Base-by-base conservation (phyloP, 2,329 filamentous ascomycete species). In the Fusarium anthophilum region DNA sequence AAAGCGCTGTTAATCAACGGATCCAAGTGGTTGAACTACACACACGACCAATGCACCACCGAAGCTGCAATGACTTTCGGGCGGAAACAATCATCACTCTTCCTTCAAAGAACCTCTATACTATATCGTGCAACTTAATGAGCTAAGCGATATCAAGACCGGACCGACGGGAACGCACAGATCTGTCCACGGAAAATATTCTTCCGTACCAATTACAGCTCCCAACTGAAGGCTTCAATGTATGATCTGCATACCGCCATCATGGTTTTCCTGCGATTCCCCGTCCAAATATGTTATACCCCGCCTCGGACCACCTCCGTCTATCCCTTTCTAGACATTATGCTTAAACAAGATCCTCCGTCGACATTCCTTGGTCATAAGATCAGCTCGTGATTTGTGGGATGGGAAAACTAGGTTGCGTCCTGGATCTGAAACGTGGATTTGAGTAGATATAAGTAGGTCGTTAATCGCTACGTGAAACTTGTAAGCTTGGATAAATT, bases 291-390 rank as follows among this genome's bases (percentile, higher is more conserved):
- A 8, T 60, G 43, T 8, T 30, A 44, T 50, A 69, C 64, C 65
- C 66, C 66, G 43, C 66, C 38, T 28, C 66, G 66, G 66, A 69
- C 20, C 32, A 24, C 0, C 48, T 69, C 66, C 65, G 66, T 41
- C 8, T 45, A 26, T 28, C 66, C 60, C 12, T 14, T 63, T 69
- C 28, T 2, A 51, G 66, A 54, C n/a, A 15, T 22, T 45, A 35
- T 39, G 30, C 53, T 57, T 35, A n/a, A 30, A 43, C 30, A 43
- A 13, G 17, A n/a, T 45, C 43, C 18, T 59, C 45, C 39, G 61
- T 28, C 11, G 18, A 12, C 10, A 28, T 45, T 30, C 15, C 22
- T 26, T 28, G 20, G 30, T 51, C 20, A 51, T 8, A 13, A 15
- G 17, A 50, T 11, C 1, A 9, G n/a, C 24, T 28, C 2, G 3